Base-by-base conservation (phyloP, 805 yeast species). In the Trichomonascus vanleenenianus region DNA sequence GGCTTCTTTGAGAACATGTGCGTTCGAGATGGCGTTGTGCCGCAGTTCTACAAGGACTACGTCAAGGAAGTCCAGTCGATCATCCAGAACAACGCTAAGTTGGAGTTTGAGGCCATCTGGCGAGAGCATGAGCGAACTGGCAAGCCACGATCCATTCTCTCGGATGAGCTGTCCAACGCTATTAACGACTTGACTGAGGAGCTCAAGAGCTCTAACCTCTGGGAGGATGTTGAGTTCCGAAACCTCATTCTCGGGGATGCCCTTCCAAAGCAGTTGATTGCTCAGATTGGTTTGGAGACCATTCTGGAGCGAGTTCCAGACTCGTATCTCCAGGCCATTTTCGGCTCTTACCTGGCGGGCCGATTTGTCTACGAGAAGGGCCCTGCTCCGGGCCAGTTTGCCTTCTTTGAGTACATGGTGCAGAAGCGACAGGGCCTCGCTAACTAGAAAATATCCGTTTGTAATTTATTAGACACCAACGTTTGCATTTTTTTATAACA, bases 51-150 rank as follows among this genome's bases (percentile, higher is more conserved):
- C 70, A 72, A 79, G 60, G 70, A 72, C n/a, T 93, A 91, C 59
- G 97, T 91, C 50, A 73, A 74, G 55, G 81, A 83, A 58, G 96
- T 86, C 27, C 97, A 91, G 70, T 61, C 65, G 43, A 79, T 79
- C 49, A 75, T 93, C 65, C 79, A 81, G 50, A 61, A 66, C 41
- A 93, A 93, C 64, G 97, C 97, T 10, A 68, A 78, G 47, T 71
- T 73, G 31, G 98, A 91, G 69, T 94, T 94, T 61, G 81, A 82
- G 57, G 83, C 86, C 51, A 72, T 91, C 59, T 88, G 97, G 96
- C 68, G 75, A 53, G 78, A 87, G 59, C 79, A 80, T 55, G 70
- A 76, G 55, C 62, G 67, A 37, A 79, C 87, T 3, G 83, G 83
- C 20, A 73, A 72, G 55, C 75, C 94, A 16, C 65, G 73, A 38